Evolutionary conservation across 2,329 filamentous ascomycete species (phyloP), one percentile per base, ranked within the genome.

Genomic region (Aspergillus sp.): DNA sequence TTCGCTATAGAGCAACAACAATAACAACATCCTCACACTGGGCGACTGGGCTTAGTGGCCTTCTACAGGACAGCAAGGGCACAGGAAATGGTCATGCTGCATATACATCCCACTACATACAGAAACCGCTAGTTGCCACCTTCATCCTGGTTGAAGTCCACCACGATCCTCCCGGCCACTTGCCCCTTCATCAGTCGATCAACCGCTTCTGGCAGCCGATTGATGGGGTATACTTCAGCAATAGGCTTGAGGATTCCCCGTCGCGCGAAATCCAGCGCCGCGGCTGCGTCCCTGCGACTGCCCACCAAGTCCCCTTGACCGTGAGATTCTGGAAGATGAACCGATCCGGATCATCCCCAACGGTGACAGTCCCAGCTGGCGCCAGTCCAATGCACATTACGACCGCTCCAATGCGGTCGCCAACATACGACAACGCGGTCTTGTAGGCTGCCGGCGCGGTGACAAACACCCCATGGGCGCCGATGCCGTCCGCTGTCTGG

Each of bases 301-400:
- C 29, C 52, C 10, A 51, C 47, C 29, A 51, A 32, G 48, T 55
- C 5, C 52, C 48, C 30, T 48, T 51, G 26, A 55, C 43, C 4
- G 36, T 45, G 5, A 49, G 38, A 17, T 53, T 53, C 30, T 41
- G 43, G 19, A 52, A 41, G 8, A 52, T 33, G 24, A 41, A 51
- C n/a, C 38, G 27, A 19, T 48, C 48, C 8, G 51, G 51, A 26
- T 53, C 51, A 1, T 47, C 37, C 4, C 45, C 44, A 10, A 55
- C 24, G 7, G 31, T 34, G 33, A 49, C 40, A 4, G 45, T 40
- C 3, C 44, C 43, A 8, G 33, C 32, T 2, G 43, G 33, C 14
- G 51, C 55, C 11, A 61, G 42, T 7, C 66, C 68, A 37, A 71
- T 64, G 39, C 69, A 74, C 66, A 74, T 71, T 15, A 74, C 62